Evolutionary conservation across 371 early-diverging fungal genomes (phyloP).

Genomic region (Mortierella sp.): DNA sequence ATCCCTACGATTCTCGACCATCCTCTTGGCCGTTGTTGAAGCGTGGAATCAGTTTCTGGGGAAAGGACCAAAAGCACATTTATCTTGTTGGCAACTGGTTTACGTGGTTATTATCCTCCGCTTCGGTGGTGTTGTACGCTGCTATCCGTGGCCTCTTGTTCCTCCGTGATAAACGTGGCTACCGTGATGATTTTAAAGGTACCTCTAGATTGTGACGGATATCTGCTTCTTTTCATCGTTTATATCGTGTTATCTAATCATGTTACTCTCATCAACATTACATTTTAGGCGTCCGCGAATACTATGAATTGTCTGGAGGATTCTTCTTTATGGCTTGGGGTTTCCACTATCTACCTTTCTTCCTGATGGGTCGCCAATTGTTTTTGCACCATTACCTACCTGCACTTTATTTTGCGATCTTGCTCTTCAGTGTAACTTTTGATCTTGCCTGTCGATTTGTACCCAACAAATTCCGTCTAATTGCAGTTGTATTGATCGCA

Average conservation of each 20-base stretch:
- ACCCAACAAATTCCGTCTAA: slow-evolving; percentile 63
- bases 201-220: too few relatives aligned
- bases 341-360: slow-evolving; percentile 96
- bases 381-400: slow-evolving; percentile 99
- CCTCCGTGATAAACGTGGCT: slow-evolving; percentile 79
- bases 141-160: slow-evolving; percentile 73
- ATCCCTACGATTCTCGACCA: slow-evolving; percentile 91
- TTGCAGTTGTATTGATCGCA: slow-evolving; percentile 64
- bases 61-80: slow-evolving; percentile 74
- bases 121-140: slow-evolving; percentile 72
- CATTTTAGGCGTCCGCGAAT: slow-evolving; percentile 46
- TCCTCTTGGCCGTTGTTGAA: slow-evolving; percentile 87
- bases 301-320: slow-evolving; percentile 76
- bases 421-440: slow-evolving; percentile 75
- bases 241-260: too few relatives aligned
- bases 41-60: slow-evolving; percentile 94
- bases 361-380: slow-evolving; percentile 93
- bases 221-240: too few relatives aligned
- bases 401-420: slow-evolving; percentile 86
- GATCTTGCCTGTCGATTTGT: slow-evolving; percentile 81
- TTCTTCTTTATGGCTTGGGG: slow-evolving; percentile 91
- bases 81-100: slow-evolving; percentile 98
- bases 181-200: slow-evolving; percentile 72
- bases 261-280: too few relatives aligned
- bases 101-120: slow-evolving; percentile 87